Base-by-base conservation (phyloP, 1,284 basidiomycete species). In the Rhizopogon parksii region DNA sequence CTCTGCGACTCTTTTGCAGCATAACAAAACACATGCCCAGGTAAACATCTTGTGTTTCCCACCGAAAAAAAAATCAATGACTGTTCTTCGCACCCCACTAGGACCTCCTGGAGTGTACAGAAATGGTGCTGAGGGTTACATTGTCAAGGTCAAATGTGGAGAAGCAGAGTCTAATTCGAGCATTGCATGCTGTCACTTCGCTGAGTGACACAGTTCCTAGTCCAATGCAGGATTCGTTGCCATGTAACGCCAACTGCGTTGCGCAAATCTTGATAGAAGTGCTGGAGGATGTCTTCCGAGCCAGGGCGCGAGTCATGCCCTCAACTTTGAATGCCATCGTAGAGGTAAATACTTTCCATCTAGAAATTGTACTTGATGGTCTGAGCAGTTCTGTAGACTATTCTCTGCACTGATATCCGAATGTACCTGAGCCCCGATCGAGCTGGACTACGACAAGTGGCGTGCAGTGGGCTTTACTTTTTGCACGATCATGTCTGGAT, bases 91-190 rank as follows among this genome's bases (percentile, higher is more conserved):
- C 25, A 12, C 21, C n/a, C 2, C 49, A 48, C 0, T 52, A 88
- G 85, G 83, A 83, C 37, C 62, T 88, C 43, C 61, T 87, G 5
- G 56, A 68, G 2, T 77, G 75, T 56, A 59, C 76, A n/a, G 83
- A 85, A 55, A 78, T 74, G 3, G 68, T 81, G 9, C 63, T 88
- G 15, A 71, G 83, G 40, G 71, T 75, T 2, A 64, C 73, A 6
- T 59, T 85, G 40, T 71, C 70, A 24, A 75, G 82, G 50, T 74
- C 79, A 45, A 64, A 72, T 50, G 71, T 86, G 14, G 68, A 69
- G 8, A 63, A 67, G 9, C 59, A 66, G 19, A 72, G 71, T 49
- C 61, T 88, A n/a, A 68, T 67, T 4, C 34, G 52, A 15, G 25
- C 42, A 7, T 40, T 38, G 25, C 32, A 17, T 6, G 39, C 52